phyloP scores from a whole-genome alignment of 257 asterid species.

The Prunella vulgaris region DNA sequence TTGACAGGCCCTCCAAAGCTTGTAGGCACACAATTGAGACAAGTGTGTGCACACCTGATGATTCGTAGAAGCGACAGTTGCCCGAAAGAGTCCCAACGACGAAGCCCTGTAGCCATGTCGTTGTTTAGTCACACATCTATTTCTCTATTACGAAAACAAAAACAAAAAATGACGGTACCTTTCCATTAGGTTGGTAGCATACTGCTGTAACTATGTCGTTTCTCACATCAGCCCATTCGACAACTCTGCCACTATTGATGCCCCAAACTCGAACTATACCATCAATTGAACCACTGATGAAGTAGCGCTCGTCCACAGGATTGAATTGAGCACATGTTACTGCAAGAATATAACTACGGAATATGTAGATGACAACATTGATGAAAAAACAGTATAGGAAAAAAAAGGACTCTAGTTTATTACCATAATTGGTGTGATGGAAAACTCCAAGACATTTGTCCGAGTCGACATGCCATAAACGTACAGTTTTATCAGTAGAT shows the following conservation, averaged over 20 bases:
- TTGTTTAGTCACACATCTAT: not conserved
- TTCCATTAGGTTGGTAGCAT: constrained; percentile 74
- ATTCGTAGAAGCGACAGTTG: constrained; percentile 64
- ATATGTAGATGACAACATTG: not conserved
- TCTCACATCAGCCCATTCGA: constrained; percentile 56
- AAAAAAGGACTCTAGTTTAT: not conserved
- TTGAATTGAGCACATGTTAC: constrained; percentile 85
- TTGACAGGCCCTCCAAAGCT: no score
- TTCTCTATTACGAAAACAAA: no score
- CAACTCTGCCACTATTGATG: constrained; percentile 46
- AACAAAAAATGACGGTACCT: constrained; percentile 28
- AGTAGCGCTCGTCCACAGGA: constrained; percentile 64
- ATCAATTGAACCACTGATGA: constrained; percentile 78
- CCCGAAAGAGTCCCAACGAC: constrained; percentile 75
- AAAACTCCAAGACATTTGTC: constrained; percentile 56
- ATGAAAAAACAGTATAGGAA: not conserved
- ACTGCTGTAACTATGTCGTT: constrained; percentile 65
- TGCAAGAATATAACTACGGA: constrained; percentile 20
- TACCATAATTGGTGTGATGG: constrained; percentile 73
- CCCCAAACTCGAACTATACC: constrained; percentile 91
- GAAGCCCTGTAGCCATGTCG: constrained; percentile 48
- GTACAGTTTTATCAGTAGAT: constrained; percentile 71
- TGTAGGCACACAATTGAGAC: no score
- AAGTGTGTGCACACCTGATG: not conserved
- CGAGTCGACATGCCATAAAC: constrained; percentile 59